Percentiles rank a stretch among this genome's conserved stretches.
Conservation (phyloP, 2,329 filamentous ascomycete species). For the Pseudogymnoascus sp. region DNA sequence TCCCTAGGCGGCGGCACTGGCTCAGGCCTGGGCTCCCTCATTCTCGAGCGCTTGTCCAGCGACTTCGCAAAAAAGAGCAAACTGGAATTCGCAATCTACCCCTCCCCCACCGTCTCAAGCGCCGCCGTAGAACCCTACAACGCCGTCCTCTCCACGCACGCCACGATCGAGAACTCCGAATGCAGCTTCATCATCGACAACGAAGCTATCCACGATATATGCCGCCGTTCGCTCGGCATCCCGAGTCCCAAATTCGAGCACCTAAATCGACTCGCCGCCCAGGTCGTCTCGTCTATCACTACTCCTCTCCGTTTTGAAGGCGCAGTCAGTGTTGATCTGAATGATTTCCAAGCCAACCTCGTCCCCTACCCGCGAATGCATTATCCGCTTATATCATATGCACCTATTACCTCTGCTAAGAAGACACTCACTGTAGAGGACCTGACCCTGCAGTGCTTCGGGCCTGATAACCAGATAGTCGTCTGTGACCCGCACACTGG, state of each 20-base stretch:
- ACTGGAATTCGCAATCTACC: conserved; percentile 60
- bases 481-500: conserved; percentile 59
- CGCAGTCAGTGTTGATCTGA: conserved; percentile 59
- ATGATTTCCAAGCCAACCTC: conserved; percentile 64
- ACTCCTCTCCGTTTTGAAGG: conserved; percentile 59
- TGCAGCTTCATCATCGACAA: conserved; percentile 64
- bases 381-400: conserved; percentile 59
- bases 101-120: conserved; percentile 55
- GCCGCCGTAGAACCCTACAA: conserved; percentile 65
- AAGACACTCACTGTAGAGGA: conserved; percentile 60
- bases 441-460: conserved; percentile 59
- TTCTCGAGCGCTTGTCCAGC: conserved; percentile 56
- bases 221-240: conserved; percentile 57
- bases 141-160: conserved; percentile 47
- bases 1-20: conserved; percentile 62
- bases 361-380: conserved; percentile 62
- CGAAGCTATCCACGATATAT: conserved; percentile 62
- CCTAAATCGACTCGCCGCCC: conserved; percentile 58
- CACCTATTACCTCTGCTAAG: conserved; percentile 53
- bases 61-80: conserved; percentile 64
- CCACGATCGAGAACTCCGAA: conserved; percentile 61
- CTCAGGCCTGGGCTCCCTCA: conserved; percentile 58
- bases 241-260: conserved; percentile 58
- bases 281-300: conserved; percentile 61
- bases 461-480: conserved; percentile 64